Evolutionary conservation across 495 filamentous ascomycete genomes (phyloP), one percentile per base, ranked within the genome.

Genomic region (Penicillium cataractarum): DNA sequence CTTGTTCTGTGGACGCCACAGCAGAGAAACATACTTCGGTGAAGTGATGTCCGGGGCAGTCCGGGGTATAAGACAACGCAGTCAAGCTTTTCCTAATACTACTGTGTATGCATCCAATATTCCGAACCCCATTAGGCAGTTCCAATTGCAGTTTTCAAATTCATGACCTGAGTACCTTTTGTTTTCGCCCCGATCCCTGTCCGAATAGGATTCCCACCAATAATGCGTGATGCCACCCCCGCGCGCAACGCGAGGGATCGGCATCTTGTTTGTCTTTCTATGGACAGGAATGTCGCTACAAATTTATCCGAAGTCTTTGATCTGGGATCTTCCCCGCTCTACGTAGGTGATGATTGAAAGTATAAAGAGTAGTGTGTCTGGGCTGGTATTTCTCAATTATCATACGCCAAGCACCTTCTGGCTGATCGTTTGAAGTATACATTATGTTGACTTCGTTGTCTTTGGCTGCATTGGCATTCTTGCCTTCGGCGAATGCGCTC

Each of bases 401-500:
- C n/a, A 24, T 32, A 21, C 17, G 10, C 6, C 19, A 21, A n/a
- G n/a, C n/a, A n/a, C n/a, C 29, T 4, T 21, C n/a, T n/a, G n/a
- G 4, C 39, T 50, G n/a, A 29, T 29, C 13, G 0, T 7, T 50
- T 9, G 46, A 29, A 49, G 22, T 0, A 50, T 29, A 29, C 24
- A 62, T 19, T 29, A 66, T 67, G 69, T 46, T 66, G n/a, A 55
- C 40, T 4, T 48, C 48, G 1, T 31, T 65, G 9, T 51, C 60
- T 55, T 31, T 71, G 39, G 57, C 61, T 39, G 24, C 66, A 24
- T 29, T 73, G 59, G 60, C 67, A 17, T 32, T 67, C 2, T 31
- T 71, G 7, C 65, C 67, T 32, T 42, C 54, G 10, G 58, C 63
- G 44, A 50, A 68, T 52, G 72, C 72, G 5, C 67, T 76, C 27